Percentiles rank a stretch among this genome's conserved stretches.
Evolutionary conservation across 1,284 basidiomycete genomes (phyloP).

Genomic region (Porodaedalea pini): DNA sequence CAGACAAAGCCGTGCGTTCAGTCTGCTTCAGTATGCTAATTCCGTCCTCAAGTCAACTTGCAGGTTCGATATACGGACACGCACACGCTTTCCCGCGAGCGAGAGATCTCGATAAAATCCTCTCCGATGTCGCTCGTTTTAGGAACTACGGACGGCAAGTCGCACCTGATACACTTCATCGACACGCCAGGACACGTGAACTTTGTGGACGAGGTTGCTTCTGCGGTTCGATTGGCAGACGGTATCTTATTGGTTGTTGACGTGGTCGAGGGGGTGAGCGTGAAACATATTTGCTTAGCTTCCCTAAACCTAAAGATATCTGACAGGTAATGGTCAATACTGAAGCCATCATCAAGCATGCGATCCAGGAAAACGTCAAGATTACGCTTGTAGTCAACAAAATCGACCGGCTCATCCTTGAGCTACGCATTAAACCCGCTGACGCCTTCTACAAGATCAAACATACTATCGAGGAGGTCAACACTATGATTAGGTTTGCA

Average conservation of each 20-base stretch:
- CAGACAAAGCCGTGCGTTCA: conserved; percentile 73
- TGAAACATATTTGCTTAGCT: conserved; percentile 7
- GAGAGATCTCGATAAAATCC: conserved; percentile 94
- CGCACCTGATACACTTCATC: conserved; percentile 88
- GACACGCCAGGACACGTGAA: conserved; percentile 99
- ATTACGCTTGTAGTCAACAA: conserved; percentile 97
- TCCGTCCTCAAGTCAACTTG: neutral
- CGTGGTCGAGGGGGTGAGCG: conserved; percentile 86
- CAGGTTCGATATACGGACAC: conserved; percentile 94
- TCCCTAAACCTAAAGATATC: conserved; percentile 8
- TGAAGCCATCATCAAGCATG: conserved; percentile 83
- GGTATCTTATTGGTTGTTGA: conserved; percentile 94
- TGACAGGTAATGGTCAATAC: conserved; percentile 84
- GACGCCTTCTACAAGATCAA: conserved; percentile 99
- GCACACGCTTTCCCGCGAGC: conserved; percentile 82
- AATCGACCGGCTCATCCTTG: conserved; percentile 94
- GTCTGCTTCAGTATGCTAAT: conserved; percentile 9
- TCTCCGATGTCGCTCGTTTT: conserved; percentile 94
- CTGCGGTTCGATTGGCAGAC: conserved; percentile 84
- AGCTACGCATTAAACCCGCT: conserved; percentile 90
- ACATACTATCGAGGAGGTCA: conserved; percentile 98
- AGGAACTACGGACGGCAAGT: conserved; percentile 87
- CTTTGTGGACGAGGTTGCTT: conserved; percentile 95
- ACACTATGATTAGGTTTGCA: conserved; percentile 84
- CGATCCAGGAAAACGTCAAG: conserved; percentile 83